Evolutionary conservation across 208 protist species (phyloP).

Genomic region (Leishmania gerbilli): DNA sequence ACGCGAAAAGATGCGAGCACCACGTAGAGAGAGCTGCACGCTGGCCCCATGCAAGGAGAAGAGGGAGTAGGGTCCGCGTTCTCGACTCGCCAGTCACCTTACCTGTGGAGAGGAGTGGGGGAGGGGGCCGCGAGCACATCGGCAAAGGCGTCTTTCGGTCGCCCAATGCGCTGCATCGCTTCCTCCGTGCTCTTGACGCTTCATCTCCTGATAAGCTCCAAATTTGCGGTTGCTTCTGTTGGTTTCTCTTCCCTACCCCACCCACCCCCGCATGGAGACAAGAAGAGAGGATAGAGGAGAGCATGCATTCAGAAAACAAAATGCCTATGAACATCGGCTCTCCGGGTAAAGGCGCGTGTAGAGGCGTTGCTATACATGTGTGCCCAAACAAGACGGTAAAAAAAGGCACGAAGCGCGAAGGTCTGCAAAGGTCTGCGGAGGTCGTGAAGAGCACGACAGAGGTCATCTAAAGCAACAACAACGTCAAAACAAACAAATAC

Average conservation of each 20-base stretch:
- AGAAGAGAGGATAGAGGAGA: background rate
- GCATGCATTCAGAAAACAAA: background rate
- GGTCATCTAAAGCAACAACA: background rate
- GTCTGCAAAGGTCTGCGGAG: background rate
- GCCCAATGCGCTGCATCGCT: background rate
- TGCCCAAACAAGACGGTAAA: background rate
- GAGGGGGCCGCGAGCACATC: background rate
- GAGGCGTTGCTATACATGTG: conserved; percentile 5
- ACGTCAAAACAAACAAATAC: background rate
- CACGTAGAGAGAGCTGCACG: background rate
- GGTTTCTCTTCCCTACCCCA: background rate
- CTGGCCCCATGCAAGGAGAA: background rate
- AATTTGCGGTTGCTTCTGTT: background rate
- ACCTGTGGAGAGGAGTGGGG: background rate
- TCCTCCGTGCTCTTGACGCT: background rate
- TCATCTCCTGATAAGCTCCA: background rate
- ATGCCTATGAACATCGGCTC: background rate
- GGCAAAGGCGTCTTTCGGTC: background rate
- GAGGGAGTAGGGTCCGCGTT: too few relatives aligned
- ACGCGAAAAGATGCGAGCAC: background rate
- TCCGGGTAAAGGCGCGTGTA: background rate
- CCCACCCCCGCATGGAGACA: background rate
- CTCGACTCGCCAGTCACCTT: background rate
- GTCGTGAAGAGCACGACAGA: background rate
- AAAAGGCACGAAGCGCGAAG: background rate